Conservation (phyloP, 371 early-diverging fungal genomes). For the Mucor velutinosus region DNA sequence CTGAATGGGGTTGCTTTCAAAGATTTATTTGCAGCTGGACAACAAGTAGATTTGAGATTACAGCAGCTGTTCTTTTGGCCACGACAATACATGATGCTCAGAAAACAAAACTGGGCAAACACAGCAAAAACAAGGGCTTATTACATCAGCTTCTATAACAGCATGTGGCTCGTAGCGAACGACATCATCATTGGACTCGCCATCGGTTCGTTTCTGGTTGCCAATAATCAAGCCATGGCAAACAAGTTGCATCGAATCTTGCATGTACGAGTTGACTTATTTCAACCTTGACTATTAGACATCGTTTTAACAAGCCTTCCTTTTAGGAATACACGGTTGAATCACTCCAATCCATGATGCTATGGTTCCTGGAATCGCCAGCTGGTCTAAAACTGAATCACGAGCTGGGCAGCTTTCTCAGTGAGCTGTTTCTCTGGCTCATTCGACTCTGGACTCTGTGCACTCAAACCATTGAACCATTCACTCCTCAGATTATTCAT, state of each 20-base stretch:
- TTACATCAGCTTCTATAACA: slow-evolving; percentile 93
- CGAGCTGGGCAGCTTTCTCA: slow-evolving; percentile 87
- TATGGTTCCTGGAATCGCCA: slow-evolving; percentile 93
- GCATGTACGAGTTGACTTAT: slow-evolving; percentile 41
- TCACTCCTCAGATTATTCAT: slow-evolving; percentile 69
- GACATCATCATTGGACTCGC: slow-evolving; percentile 91
- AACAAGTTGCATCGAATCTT: slow-evolving; percentile 55
- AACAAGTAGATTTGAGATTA: slow-evolving; percentile 80
- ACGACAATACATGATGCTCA: slow-evolving; percentile 69
- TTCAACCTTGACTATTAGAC: neutral
- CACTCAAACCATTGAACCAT: slow-evolving; percentile 56
- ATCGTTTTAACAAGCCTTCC: too few species aligned
- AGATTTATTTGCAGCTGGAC: slow-evolving; percentile 68
- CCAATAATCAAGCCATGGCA: slow-evolving; percentile 62
- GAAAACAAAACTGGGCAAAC: slow-evolving; percentile 64
- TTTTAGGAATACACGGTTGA: slow-evolving; percentile 63
- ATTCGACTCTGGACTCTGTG: slow-evolving; percentile 83
- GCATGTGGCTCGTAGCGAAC: slow-evolving; percentile 93
- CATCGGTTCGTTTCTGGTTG: slow-evolving; percentile 73
- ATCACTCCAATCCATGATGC: slow-evolving; percentile 72
- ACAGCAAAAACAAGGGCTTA: slow-evolving; percentile 75
- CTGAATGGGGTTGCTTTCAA: slow-evolving; percentile 65
- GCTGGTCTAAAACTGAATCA: slow-evolving; percentile 96
- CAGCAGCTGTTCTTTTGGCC: slow-evolving; percentile 88
- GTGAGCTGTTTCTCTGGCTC: slow-evolving; percentile 93